phyloP scores from a whole-genome alignment of 352 stramenopile species.

The Halophytophthora polymorphica region DNA sequence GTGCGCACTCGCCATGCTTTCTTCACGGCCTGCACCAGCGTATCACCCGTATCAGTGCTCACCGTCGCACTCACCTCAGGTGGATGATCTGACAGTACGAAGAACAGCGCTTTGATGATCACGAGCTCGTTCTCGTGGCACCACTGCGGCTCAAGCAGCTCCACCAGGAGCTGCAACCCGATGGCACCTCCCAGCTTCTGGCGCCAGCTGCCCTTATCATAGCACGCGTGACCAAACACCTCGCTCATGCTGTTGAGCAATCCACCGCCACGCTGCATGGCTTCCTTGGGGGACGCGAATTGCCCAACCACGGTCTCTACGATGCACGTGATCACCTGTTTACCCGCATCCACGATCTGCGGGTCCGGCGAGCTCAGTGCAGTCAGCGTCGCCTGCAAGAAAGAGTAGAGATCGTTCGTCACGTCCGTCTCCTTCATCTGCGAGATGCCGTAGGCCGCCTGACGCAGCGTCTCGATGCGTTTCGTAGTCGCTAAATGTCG shows the following conservation, averaged over 20 bases:
- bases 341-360: conserved; percentile 55
- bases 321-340: conserved; percentile 45
- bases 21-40: conserved; percentile 52
- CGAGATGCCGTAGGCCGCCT: conserved; percentile 71
- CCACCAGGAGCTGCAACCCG: conserved; percentile 65
- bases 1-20: conserved; percentile 51
- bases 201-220: conserved; percentile 84
- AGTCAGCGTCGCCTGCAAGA: conserved; percentile 59
- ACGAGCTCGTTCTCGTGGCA: conserved; percentile 85
- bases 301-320: conserved; percentile 41
- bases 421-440: conserved; percentile 47
- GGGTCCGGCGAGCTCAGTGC: conserved; percentile 62
- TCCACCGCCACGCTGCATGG: conserved; percentile 55
- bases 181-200: conserved; percentile 78
- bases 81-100: conserved; percentile 84
- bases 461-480: conserved; percentile 71
- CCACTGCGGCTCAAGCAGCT: conserved; percentile 65
- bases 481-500: conserved; percentile 76
- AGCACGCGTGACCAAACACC: conserved; percentile 81
- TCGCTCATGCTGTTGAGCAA: conserved; percentile 79
- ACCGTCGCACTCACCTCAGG: conserved; percentile 81
- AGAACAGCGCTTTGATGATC: conserved; percentile 84
- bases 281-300: conserved; percentile 32
- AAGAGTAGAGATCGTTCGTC: conserved; percentile 61
- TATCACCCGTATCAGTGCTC: conserved; percentile 62